phyloP scores from a whole-genome alignment of 2,329 filamentous ascomycete genomes.

The Paraphoma sp. region DNA sequence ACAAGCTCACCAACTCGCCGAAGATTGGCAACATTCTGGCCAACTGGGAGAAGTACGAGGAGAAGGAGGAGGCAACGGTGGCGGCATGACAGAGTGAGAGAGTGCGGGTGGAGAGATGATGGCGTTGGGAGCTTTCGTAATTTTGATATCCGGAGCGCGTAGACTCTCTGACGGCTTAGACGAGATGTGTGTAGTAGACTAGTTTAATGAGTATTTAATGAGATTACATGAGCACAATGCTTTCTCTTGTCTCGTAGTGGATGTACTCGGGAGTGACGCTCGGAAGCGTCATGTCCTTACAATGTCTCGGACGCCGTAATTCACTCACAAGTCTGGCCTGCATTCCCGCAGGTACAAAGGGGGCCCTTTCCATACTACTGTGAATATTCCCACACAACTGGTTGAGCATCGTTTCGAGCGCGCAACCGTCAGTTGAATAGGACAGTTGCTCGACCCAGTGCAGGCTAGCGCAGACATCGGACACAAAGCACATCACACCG shows the following conservation, averaged over 20 bases:
- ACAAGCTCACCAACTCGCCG: constrained; percentile 83
- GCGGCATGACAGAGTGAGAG: constrained; percentile 15
- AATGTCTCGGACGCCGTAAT: not conserved
- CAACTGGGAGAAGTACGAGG: constrained; percentile 68
- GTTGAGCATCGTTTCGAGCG: too few species aligned
- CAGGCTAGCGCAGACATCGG: constrained; percentile 11
- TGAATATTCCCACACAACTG: too few species aligned
- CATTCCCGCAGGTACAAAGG: not conserved
- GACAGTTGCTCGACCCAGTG: not conserved
- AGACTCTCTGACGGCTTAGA: not conserved
- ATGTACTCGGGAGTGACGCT: not conserved
- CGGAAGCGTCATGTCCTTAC: not conserved
- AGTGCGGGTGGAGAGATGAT: not conserved
- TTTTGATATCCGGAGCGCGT: constrained; percentile 20
- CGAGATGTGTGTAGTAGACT: not conserved
- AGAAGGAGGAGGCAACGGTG: constrained; percentile 37
- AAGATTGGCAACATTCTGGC: constrained; percentile 80
- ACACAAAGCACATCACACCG: constrained; percentile 1
- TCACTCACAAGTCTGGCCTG: not conserved
- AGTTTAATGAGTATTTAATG: constrained; percentile 1
- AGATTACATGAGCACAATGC: not conserved
- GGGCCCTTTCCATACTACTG: not conserved
- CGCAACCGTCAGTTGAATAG: too few species aligned
- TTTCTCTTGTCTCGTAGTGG: not conserved
- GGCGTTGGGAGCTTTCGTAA: constrained; percentile 20